Base-by-base conservation (phyloP, 495 filamentous ascomycete species). In the Talaromyces stipitatus region DNA sequence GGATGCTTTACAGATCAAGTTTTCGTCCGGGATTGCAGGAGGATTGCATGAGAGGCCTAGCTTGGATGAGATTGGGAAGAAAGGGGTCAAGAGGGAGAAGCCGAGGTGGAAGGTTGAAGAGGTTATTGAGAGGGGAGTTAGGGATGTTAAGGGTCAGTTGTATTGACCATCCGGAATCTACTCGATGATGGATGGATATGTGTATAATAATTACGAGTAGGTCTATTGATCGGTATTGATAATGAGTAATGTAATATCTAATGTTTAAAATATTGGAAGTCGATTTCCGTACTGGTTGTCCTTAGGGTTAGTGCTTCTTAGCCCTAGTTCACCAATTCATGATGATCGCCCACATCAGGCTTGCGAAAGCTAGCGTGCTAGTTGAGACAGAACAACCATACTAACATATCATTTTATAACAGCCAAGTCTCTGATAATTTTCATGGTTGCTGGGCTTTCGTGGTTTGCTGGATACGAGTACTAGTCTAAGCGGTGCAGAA, bases 11-110 rank as follows among this genome's bases (percentile, higher is more conserved):
- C 86, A 92, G 62, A 72, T 95, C 61, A 95, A 94, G 72, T 94
- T 90, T 72, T 91, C 88, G 3, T 90, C 87, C 2, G 91, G 91
- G 47, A 75, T 92, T 60, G 89, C 90, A 3, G 91, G 91, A 50
- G 91, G 91, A 23, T 77, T 85, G 29, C 51, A 38, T 33, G 51
- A 54, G 51, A 54, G 51, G 8, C 51, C 51, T 2, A 20, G 12
- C n/a, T 30, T 30, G 22, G 51, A 18, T 24, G 51, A 54, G 20
- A 24, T 26, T 0, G 30, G 30, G 16, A 38, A 33, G 29, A 18
- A 28, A 11, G 20, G 32, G 1, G 11, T 38, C 12, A 12, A 33
- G 1, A 47, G 43, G 43, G 51, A 54, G 30, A 54, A n/a, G 51
- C 51, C 51, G 30, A 28, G 51, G 10, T 54, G 51, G 51, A 33